Evolutionary conservation across 225 moss, liverwort and hornwort genomes (phyloP).

Genomic region (Climacium dendroides): DNA sequence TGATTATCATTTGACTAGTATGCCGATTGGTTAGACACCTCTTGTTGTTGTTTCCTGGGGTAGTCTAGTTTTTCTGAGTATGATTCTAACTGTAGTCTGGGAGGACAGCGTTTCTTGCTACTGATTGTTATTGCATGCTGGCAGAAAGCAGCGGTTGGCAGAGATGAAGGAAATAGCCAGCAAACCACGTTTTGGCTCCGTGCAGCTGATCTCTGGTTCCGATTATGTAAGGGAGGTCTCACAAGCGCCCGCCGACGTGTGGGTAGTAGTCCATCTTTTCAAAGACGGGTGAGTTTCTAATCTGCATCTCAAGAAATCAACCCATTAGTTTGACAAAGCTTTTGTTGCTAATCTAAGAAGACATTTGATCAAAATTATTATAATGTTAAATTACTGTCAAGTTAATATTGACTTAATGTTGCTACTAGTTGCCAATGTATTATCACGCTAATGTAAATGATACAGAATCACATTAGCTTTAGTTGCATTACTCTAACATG

Average conservation of each 20-base stretch:
- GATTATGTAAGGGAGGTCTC: constrained; percentile 96
- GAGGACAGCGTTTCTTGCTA: neutral
- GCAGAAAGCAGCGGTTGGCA: constrained; percentile 85
- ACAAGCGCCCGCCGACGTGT: constrained; percentile 86
- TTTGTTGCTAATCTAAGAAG: neutral
- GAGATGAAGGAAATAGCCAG: constrained; percentile 66
- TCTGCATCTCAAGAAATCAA: neutral
- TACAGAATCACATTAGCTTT: neutral
- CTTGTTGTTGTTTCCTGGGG: neutral
- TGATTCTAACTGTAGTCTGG: neutral
- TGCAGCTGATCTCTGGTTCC: constrained; percentile 67
- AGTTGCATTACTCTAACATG: neutral
- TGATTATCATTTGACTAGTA: neutral
- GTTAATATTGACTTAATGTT: neutral
- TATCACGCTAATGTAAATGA: neutral
- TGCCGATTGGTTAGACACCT: neutral
- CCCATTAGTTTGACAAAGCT: neutral
- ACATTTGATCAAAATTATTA: neutral
- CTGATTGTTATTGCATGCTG: constrained; percentile 2
- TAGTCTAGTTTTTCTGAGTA: neutral
- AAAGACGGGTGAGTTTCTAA: constrained; percentile 82
- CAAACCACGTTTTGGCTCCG: constrained; percentile 78
- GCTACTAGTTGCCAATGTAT: neutral
- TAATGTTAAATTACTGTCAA: neutral
- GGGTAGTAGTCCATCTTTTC: constrained; percentile 96